Base-by-base conservation (phyloP, 129 eudicot genomes). In the Pseudognaphalium luteoalbum region DNA sequence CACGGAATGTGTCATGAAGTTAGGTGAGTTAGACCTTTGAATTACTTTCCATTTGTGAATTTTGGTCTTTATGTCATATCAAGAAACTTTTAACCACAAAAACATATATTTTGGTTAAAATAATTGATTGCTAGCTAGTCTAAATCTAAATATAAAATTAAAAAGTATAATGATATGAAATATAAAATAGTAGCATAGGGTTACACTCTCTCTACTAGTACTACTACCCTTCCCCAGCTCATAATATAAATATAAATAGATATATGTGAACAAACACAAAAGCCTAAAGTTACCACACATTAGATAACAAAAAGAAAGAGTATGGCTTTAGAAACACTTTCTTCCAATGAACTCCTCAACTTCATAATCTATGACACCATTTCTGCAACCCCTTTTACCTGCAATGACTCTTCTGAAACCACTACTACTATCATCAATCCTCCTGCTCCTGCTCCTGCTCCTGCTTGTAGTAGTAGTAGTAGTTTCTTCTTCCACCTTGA, bases 271-370 rank as follows among this genome's bases (percentile, higher is more conserved):
- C 58, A 81, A 77, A 77, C 80, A 80, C 76, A 67, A 76, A 80
- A 80, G 73, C 83, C 85, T 74, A 66, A 77, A 82, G 77, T 77
- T 82, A 59, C 76, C 78, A 77, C 82, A 82, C 85, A 82, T 77
- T 74, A 75, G 78, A 79, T 70, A 74, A 79, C 83, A 80, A 78
- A 74, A 66, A 39, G n/a, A 58, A 9, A 66, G 80, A 71, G 66
- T 47, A 85, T 90, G 96, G 92, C 95, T 73, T 77, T 88, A 70
- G 97, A 90, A 93, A 80, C 97, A 69, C 88, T 93, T 80, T 87
- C 91, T 81, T 75, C 92, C 56, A 88, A 69, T 79, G 98, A 93
- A 68, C 83, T 86, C 77, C 78, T 90, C 59, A 87, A 93, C 95
- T 90, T 83, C 85, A 88, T 93, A 73, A 81, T 88, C 83, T 88